Conservation (phyloP, 208 protist genomes). For the Crithidia fasciculata region DNA sequence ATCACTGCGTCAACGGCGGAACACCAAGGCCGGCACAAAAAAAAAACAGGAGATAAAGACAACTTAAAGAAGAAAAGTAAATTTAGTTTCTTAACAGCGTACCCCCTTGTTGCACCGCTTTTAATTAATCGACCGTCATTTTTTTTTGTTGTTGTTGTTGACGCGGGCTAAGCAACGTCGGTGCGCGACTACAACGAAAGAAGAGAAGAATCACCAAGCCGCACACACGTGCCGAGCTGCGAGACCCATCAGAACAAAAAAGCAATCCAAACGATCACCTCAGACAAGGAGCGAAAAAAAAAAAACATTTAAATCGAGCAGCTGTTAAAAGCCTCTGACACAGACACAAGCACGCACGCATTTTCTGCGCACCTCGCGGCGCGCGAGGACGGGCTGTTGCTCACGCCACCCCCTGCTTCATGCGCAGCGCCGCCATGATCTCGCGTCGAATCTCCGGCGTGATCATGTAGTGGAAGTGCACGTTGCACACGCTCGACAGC, state of each 20-base stretch:
- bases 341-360: constrained; percentile 5
- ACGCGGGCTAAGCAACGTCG: too few species aligned
- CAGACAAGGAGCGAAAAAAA: not conserved
- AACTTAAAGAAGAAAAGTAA: too few species aligned
- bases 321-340: not conserved
- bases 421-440: constrained; percentile 56
- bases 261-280: not conserved
- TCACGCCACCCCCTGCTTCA: constrained; percentile 25
- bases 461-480: constrained; percentile 91
- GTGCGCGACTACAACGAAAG: not conserved
- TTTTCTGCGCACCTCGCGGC: not conserved
- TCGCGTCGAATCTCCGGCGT: constrained; percentile 87
- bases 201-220: not conserved
- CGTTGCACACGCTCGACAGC: constrained; percentile 76
- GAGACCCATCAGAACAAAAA: not conserved
- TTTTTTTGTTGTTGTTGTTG: too few species aligned
- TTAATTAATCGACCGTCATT: too few species aligned
- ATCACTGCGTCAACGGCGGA: too few species aligned
- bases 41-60: too few species aligned
- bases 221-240: not conserved
- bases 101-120: too few species aligned
- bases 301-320: not conserved
- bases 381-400: too few species aligned
- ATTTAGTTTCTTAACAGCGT: too few species aligned
- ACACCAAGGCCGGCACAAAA: too few species aligned